These are phyloP conservation scores for Solanum hybrid DNA, from an alignment of 305 asterid genomes.

Conservation along the genomic window DNA sequence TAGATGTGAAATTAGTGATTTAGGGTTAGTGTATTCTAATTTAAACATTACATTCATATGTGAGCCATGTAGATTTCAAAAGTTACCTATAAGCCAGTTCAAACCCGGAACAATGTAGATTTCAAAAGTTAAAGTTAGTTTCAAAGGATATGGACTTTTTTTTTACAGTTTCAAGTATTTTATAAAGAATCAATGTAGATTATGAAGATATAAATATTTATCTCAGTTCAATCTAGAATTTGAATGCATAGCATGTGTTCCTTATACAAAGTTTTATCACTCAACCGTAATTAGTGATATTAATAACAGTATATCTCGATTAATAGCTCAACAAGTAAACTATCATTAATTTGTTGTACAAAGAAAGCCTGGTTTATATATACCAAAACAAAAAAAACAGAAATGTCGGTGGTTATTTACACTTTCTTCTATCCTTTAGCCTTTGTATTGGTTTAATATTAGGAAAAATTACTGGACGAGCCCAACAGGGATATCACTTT, in stretches of 20 bases:
- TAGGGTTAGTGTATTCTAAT: not conserved
- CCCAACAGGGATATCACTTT: not conserved
- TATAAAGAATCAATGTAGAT: not conserved
- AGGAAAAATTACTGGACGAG: not conserved
- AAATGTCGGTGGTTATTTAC: not conserved
- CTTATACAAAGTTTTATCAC: not conserved
- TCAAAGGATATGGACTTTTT: not conserved
- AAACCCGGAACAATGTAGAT: not conserved
- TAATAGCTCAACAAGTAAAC: not conserved
- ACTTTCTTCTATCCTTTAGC: not conserved
- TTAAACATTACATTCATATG: not conserved
- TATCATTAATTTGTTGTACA: too few species aligned
- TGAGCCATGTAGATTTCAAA: not conserved
- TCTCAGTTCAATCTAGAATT: not conserved
- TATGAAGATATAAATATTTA: not conserved
- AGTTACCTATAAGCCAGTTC: too few species aligned
- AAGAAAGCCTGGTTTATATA: not conserved
- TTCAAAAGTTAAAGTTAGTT: not conserved
- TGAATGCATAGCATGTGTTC: not conserved
- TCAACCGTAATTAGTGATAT: not conserved
- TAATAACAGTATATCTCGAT: not conserved
- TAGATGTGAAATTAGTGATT: not conserved
- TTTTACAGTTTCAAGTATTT: not conserved
- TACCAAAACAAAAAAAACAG: not conserved
- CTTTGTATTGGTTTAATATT: not conserved